phyloP scores from a whole-genome alignment of 768 basidiomycete species.

The Mycena albidolilacea region DNA sequence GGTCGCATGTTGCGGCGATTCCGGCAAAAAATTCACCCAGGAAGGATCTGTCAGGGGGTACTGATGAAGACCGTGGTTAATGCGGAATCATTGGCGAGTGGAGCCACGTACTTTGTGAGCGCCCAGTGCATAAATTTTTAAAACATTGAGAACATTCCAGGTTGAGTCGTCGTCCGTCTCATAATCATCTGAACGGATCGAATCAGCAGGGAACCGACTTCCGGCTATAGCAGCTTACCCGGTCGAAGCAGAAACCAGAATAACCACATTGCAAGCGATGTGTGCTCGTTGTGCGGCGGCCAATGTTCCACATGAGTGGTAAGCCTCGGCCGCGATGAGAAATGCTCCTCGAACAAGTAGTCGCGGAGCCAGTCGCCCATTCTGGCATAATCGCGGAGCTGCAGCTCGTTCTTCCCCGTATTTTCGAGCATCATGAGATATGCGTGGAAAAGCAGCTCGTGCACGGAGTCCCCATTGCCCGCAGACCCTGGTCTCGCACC shows the following conservation, averaged over 20 bases:
- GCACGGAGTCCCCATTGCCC: constrained; percentile 48
- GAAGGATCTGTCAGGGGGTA: constrained; percentile 71
- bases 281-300: constrained; percentile 68
- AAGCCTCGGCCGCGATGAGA: constrained; percentile 66
- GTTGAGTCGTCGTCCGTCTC: constrained; percentile 54
- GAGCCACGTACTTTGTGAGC: constrained; percentile 66
- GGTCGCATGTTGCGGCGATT: constrained; percentile 42
- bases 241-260: constrained; percentile 80
- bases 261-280: constrained; percentile 82
- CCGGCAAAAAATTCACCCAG: constrained; percentile 72
- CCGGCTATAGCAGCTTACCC: constrained; percentile 57
- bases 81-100: constrained; percentile 19
- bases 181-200: constrained; percentile 61
- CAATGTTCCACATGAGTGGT: constrained; percentile 64
- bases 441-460: constrained; percentile 73
- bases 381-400: constrained; percentile 77
- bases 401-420: constrained; percentile 78
- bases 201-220: constrained; percentile 14
- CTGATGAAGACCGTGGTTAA: constrained; percentile 53
- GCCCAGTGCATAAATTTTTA: constrained; percentile 76
- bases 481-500: constrained; percentile 44
- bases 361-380: constrained; percentile 76
- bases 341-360: constrained; percentile 75
- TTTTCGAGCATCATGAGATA: constrained; percentile 89
- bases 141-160: constrained; percentile 62